Evolutionary conservation across 2,329 filamentous ascomycete species (phyloP), one percentile per base, ranked within the genome.

Genomic region (Trichoderma sp.): DNA sequence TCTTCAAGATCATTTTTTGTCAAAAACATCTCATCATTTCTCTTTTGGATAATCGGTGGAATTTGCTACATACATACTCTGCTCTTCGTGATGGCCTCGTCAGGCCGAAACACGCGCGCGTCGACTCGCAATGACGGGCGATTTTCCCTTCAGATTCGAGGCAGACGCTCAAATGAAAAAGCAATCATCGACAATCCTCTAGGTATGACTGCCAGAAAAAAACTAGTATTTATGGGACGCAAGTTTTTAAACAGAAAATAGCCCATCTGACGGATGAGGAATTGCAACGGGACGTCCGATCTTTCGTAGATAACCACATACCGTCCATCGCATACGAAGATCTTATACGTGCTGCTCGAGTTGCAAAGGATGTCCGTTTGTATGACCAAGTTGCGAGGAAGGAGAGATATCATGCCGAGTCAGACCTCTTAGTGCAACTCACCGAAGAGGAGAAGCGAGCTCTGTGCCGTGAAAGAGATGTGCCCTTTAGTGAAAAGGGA

Each of bases 111-210:
- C 4, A 56, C 70, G 31, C 49, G 52, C 11, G 52, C 59, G 7
- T 68, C 56, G 10, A 31, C 13, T 21, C 59, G 62, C 35, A 65
- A 72, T 29, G 72, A 74, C 14, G 37, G 61, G n/a, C 64, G 71
- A 11, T 66, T 75, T 43, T 63, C 70, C 13, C 69, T 70, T 16
- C 76, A 78, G 59, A 73, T 75, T 2, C 69, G 72, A 13, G 75
- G 72, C 56, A 75, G 78, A 65, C 75, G 75, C 19, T 72, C 74
- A 29, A 80, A 80, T 55, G 75, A 77, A 60, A 75, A 76, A 35
- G 77, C 77, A 8, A 72, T 81, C 49, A 81, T 81, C 27, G 79
- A 81, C 60, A 81, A 79, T 53, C 78, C 79, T 3, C 70, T 81
- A 49, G 73, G 77, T 78, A 70, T 21, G 53, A 7, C 4, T 29